These are phyloP conservation scores for Aspergillus clavatus DNA, from an alignment of 2,329 filamentous ascomycete species.

Conservation along the genomic window DNA sequence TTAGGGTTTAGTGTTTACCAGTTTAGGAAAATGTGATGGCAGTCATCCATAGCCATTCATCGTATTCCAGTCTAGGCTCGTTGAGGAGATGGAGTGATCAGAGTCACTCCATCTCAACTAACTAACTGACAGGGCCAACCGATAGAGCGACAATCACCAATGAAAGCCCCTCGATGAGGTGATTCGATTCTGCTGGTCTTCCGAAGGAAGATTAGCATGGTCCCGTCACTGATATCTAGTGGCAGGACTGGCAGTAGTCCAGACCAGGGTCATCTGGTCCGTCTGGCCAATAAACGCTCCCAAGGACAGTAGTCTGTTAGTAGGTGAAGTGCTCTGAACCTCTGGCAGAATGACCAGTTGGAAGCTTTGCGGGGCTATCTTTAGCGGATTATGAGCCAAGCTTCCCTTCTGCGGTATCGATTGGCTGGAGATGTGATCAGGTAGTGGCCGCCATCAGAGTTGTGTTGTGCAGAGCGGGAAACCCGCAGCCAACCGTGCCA, in stretches of 20 bases:
- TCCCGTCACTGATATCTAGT: no score
- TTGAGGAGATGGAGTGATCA: neutral
- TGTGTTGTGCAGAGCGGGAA: constrained; percentile 19
- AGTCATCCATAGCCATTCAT: neutral
- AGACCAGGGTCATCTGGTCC: neutral
- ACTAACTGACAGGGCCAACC: no score
- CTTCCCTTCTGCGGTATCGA: constrained; percentile 11
- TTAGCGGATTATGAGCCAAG: constrained; percentile 23
- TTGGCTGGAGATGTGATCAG: constrained; percentile 13
- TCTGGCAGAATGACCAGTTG: neutral
- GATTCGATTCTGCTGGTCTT: no score
- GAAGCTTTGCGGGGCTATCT: constrained; percentile 7
- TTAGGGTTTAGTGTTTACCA: no score
- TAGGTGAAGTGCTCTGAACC: no score
- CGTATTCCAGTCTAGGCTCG: neutral
- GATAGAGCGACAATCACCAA: neutral
- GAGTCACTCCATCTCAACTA: no score
- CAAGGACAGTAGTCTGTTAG: neutral
- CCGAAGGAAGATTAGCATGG: no score
- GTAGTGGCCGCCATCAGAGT: constrained; percentile 1
- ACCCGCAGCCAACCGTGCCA: constrained; percentile 18
- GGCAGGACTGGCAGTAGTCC: no score
- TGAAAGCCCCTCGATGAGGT: neutral
- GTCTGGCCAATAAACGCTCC: neutral
- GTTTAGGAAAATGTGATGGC: constrained; percentile 13